Conservation (phyloP, 2,329 filamentous ascomycete genomes). For the Neodidymelliopsis sp. region DNA sequence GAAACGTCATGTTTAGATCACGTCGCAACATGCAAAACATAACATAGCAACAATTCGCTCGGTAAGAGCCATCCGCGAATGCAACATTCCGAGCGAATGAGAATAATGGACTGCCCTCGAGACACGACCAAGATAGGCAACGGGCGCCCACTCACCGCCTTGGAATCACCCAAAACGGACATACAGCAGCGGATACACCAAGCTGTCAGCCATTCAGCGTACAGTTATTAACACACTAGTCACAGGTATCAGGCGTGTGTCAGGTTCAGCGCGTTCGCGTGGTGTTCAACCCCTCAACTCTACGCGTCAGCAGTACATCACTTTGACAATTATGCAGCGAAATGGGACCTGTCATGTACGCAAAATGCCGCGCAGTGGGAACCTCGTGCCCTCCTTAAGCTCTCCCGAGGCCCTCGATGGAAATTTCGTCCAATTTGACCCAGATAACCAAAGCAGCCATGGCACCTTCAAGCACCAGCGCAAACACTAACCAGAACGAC, state of each 20-base stretch:
- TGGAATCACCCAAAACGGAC: background rate
- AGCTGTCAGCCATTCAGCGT: background rate
- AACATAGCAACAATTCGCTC: background rate
- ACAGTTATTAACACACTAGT: background rate
- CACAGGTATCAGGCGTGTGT: background rate
- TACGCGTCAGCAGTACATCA: conserved; percentile 32
- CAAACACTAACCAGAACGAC: conserved; percentile 45
- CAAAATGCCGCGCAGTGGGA: conserved; percentile 10
- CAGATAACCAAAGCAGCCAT: conserved; percentile 28
- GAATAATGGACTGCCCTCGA: too few species aligned
- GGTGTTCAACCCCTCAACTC: conserved; percentile 3
- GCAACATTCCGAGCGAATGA: background rate
- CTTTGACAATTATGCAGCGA: conserved; percentile 19
- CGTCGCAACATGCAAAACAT: conserved; percentile 4
- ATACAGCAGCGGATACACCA: background rate
- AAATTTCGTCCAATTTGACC: conserved; percentile 23
- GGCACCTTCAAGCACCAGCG: conserved; percentile 28
- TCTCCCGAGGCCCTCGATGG: conserved; percentile 16
- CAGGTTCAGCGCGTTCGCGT: conserved; percentile 4
- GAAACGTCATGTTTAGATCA: conserved; percentile 20
- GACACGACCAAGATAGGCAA: background rate
- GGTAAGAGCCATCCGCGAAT: background rate
- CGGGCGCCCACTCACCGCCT: background rate
- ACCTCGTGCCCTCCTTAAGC: conserved; percentile 14
- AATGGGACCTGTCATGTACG: conserved; percentile 3